A percentile compares a stretch with the other conserved stretches of the same genome.
These are phyloP conservation scores for Tricholoma hemisulphureum DNA, from an alignment of 768 basidiomycete genomes.

Conservation along the genomic window DNA sequence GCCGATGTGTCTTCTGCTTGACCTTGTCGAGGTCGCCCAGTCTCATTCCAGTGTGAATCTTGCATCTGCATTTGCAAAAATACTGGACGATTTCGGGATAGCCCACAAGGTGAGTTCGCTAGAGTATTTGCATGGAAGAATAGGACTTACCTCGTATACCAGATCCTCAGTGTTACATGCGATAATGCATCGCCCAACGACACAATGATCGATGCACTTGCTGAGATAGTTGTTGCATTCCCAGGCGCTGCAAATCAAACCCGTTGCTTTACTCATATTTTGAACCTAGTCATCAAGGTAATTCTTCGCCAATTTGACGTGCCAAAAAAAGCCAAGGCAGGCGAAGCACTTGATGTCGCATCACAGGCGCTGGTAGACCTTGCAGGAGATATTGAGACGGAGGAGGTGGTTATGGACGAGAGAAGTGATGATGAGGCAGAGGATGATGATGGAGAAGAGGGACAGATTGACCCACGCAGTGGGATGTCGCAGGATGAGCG, in stretches of 20 bases:
- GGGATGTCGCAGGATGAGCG: no score
- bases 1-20: no score
- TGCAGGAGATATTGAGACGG: constrained; percentile 1
- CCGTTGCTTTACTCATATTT: neutral
- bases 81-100: neutral
- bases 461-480: no score
- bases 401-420: neutral
- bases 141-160: no score
- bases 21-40: no score
- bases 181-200: no score
- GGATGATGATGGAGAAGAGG: neutral
- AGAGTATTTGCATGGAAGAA: no score
- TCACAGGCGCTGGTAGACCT: neutral
- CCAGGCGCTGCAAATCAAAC: neutral
- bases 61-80: neutral
- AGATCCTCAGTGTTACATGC: no score
- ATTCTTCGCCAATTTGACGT: constrained; percentile 1
- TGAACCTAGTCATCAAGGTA: no score
- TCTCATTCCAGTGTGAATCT: no score
- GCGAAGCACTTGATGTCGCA: neutral
- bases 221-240: neutral
- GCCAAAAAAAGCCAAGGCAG: constrained; percentile 1
- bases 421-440: neutral
- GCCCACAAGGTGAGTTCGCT: neutral
- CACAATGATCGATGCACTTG: neutral